Evolutionary conservation across 2,329 filamentous ascomycete species (phyloP).

Genomic region (Sclerotinia glacialis): DNA sequence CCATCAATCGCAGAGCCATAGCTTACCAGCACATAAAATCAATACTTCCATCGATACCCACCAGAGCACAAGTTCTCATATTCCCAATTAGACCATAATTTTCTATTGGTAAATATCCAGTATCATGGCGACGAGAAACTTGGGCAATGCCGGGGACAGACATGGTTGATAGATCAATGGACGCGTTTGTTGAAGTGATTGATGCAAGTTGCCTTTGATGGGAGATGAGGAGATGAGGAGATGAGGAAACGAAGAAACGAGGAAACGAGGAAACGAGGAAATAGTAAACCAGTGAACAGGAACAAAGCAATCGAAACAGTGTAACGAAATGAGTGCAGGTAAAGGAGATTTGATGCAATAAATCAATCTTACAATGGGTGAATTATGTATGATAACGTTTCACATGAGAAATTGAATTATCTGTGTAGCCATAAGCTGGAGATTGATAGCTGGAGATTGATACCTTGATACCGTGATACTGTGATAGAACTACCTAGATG

Average conservation of each 20-base stretch:
- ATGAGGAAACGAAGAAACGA: too few species aligned
- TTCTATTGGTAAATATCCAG: conserved; percentile 53
- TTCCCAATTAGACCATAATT: conserved; percentile 80
- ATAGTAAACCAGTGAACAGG: neutral
- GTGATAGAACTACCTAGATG: too few species aligned
- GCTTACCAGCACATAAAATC: conserved; percentile 75
- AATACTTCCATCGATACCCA: conserved; percentile 69
- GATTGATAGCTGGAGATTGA: neutral
- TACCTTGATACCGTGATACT: neutral
- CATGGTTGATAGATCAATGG: conserved; percentile 9
- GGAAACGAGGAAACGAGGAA: neutral
- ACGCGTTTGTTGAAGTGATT: neutral
- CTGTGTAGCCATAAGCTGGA: conserved; percentile 12
- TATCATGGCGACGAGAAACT: conserved; percentile 26
- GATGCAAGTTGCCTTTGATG: conserved; percentile 14
- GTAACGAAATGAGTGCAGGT: conserved; percentile 3
- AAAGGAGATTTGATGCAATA: neutral
- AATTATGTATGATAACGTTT: neutral
- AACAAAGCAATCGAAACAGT: conserved; percentile 12
- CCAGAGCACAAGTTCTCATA: conserved; percentile 74
- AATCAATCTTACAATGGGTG: conserved; percentile 2
- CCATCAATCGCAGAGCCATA: neutral
- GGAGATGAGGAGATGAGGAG: neutral
- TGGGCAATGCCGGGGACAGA: conserved; percentile 8
- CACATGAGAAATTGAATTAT: neutral